phyloP scores from a whole-genome alignment of 306 rosid species.

The Fragaria ananassa region DNA sequence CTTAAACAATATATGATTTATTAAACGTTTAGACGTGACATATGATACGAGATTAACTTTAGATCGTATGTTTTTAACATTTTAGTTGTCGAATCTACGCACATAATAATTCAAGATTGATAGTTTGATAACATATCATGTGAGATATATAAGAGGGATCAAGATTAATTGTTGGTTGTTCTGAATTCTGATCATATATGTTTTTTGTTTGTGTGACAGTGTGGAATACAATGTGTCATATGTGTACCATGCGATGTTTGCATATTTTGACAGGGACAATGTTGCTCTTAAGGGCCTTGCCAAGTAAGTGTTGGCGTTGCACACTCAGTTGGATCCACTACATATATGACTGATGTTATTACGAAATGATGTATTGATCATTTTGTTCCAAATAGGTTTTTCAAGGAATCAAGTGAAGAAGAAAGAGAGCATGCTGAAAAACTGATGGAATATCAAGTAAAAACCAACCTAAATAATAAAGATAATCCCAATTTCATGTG shows the following conservation, averaged over 20 bases:
- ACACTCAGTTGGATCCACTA: background rate
- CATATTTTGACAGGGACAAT: slow-evolving; percentile 87
- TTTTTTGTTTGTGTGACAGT: slow-evolving; percentile 40
- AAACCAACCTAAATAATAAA: background rate
- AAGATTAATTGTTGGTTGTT: background rate
- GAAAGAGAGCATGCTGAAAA: slow-evolving; percentile 88
- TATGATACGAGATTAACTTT: background rate
- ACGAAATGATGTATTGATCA: background rate
- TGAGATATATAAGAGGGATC: background rate
- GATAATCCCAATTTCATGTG: background rate
- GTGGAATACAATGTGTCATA: slow-evolving; percentile 95
- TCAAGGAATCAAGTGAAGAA: slow-evolving; percentile 81
- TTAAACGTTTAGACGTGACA: background rate
- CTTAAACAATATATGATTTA: background rate
- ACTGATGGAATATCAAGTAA: slow-evolving; percentile 78
- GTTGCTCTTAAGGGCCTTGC: slow-evolving; percentile 85
- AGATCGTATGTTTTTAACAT: background rate
- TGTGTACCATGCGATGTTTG: slow-evolving; percentile 83
- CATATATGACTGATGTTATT: background rate
- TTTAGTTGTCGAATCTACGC: background rate
- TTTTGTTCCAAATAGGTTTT: slow-evolving; percentile 48
- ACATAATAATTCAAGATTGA: background rate
- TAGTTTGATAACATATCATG: background rate
- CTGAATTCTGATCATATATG: background rate
- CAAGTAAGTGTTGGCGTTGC: slow-evolving; percentile 34